phyloP scores from a whole-genome alignment of 176 grass and related monocot species.

The Lolium rigidum region DNA sequence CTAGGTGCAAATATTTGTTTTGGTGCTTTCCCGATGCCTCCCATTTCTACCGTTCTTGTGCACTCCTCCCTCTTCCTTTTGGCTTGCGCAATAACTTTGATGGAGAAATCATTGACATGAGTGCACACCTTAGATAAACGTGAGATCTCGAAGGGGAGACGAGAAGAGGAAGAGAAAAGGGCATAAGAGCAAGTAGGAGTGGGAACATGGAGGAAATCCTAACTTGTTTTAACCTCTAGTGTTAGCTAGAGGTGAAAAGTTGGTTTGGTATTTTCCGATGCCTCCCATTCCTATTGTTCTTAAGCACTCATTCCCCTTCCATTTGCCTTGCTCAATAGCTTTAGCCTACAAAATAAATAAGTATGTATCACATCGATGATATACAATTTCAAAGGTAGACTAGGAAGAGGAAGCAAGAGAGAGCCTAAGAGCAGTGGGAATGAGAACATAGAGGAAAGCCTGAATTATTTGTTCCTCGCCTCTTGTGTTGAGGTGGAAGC shows the following conservation, averaged over 20 bases:
- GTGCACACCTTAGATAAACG: not conserved
- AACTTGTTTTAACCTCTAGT: not conserved
- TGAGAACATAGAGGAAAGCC: slow-evolving; percentile 38
- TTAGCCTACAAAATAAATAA: not conserved
- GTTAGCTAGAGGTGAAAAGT: not conserved
- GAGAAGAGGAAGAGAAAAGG: not conserved
- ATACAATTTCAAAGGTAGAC: not conserved
- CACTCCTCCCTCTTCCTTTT: slow-evolving; percentile 36
- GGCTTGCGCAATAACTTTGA: not conserved
- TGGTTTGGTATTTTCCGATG: not conserved
- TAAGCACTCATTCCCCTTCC: slow-evolving; percentile 34
- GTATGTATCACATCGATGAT: not conserved
- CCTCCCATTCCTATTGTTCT: slow-evolving; percentile 27
- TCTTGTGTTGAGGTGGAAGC: not conserved
- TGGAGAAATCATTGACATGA: not conserved
- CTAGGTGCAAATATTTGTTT: slow-evolving; percentile 5
- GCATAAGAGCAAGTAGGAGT: not conserved
- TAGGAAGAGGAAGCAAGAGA: slow-evolving; percentile 43
- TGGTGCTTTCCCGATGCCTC: slow-evolving; percentile 35
- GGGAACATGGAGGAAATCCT: not conserved
- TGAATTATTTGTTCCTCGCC: not conserved
- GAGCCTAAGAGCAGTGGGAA: slow-evolving; percentile 34
- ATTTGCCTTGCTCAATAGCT: not conserved
- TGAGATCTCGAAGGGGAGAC: not conserved
- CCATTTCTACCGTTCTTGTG: slow-evolving; percentile 35